Conservation (phyloP, 352 stramenopile genomes). For the Pythium aquatile region DNA sequence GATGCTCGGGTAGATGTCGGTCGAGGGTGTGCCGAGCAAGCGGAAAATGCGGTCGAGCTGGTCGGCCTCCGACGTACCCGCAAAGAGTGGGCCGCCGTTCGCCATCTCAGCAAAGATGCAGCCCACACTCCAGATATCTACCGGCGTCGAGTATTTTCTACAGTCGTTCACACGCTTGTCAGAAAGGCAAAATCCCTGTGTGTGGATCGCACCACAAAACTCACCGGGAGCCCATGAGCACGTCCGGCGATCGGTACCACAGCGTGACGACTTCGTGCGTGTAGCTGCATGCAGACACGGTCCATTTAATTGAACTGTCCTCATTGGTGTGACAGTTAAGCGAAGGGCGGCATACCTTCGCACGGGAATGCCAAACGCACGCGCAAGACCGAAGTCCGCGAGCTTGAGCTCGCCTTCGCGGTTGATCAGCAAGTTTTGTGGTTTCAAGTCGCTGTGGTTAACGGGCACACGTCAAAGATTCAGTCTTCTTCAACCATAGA, state of each 20-base stretch:
- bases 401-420: conserved; percentile 98
- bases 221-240: conserved; percentile 95
- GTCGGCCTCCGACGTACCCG: conserved; percentile 95
- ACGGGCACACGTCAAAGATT: background rate
- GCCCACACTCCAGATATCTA: conserved; percentile 99
- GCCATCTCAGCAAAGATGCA: conserved; percentile 99
- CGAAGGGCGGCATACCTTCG: conserved; percentile 56
- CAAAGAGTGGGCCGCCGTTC: conserved; percentile 92
- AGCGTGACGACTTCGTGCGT: conserved; percentile 99
- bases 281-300: conserved; percentile 56
- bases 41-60: conserved; percentile 99
- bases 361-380: conserved; percentile 99
- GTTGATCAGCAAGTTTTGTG: conserved; percentile 98
- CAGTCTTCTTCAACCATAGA: background rate
- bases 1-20: conserved; percentile 95
- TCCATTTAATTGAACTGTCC: background rate
- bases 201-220: conserved; percentile 2
- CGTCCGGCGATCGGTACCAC: conserved; percentile 98
- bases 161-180: background rate
- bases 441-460: conserved; percentile 96
- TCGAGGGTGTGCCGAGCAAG: conserved; percentile 93
- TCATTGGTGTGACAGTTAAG: background rate
- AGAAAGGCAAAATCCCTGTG: background rate
- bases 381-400: conserved; percentile 99
- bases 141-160: conserved; percentile 97